Evolutionary conservation across 2,329 filamentous ascomycete species (phyloP), one percentile per base, ranked within the genome.

Genomic region (Beauveria varroae): DNA sequence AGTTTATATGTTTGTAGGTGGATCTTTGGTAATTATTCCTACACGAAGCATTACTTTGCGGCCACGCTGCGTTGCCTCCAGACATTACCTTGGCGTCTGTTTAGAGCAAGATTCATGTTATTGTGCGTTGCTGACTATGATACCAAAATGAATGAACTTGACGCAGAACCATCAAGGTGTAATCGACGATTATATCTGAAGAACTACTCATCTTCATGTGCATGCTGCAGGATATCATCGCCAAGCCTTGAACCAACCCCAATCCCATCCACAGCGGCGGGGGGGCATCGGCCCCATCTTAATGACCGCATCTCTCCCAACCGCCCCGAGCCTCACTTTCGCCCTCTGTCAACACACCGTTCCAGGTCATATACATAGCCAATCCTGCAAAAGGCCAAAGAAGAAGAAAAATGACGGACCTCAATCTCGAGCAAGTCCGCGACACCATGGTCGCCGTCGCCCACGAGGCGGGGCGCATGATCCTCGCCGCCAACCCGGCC

Each of bases 381-480:
- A 22, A 37, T 12, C 20, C 34, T 28, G 24, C 43, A 37, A 64
- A 86, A 9, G 30, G 30, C 0, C 3, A 34, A 34, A 34, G 26
- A 22, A 40, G 30, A 40, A 7, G 20, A 22, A 46, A 8, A 71
- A 86, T 86, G 84, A 74, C 79, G 16, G 75, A 79, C 58, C 73
- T 86, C 65, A 78, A 88, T 68, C 76, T 88, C 57, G 78, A 86
- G 68, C 79, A 82, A 57, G 79, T 89, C 64, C 85, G 84, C 66
- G 83, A 88, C 72, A 80, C 80, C 56, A 76, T 89, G 64, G 73
- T 88, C 67, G 70, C 75, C 56, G 75, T 88, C 61, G 86, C 86
- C 69, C 80, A 82, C 64, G 81, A 83, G 72, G 86, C 86, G n/a
- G 86, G 86, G 65, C 72, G 75, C 61, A 86, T 86, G 82, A 88